Base-by-base conservation (phyloP, 2,329 filamentous ascomycete genomes). In the Podosphaera fusca region DNA sequence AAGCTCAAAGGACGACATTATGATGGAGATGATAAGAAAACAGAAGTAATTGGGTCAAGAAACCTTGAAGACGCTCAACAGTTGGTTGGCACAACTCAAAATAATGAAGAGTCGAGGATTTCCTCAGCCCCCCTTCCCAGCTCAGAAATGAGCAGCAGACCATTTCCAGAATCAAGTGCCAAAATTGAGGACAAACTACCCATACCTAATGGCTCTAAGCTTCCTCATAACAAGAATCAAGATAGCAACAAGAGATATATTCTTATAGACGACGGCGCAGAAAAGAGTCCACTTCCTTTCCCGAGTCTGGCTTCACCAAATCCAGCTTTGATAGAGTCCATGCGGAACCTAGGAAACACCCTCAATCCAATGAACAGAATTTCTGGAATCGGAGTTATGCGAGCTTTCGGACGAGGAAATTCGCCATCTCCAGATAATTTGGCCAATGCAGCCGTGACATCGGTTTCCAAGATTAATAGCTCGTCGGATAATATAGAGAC, bases 21-120 rank as follows among this genome's bases (percentile, higher is more conserved):
- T 62, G 64, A 70, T 63, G 66, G 69, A 1, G 69, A 70, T 34
- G 68, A 70, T 4, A 69, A 71, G 30, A 69, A 70, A 50, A 71
- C 76, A 14, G 75, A 81, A 2, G 70, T 80, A 5, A 66, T 75
- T 46, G 75, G 94, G 0, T 92, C 92, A 1, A 90, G 87, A 64
- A 98, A 92, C 1, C 73, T 98, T 0, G 92, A 95, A 63, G 92
- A 98, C 65, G 92, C 90, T 14, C 78, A 88, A 52, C 90, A 88
- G 67, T 77, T 98, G 9, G 85, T 98, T 60, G 85, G 81, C 64
- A 85, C 84, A 0, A 80, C 84, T 40, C 73, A 80, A 12, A 76
- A 71, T 0, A 67, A 68, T 38, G 67, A 67, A 14, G 68, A 69
- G 30, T 58, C 74, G 67, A 58, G 69, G 67, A 63, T 55, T 21